Evolutionary conservation across 352 stramenopile genomes (phyloP).

Genomic region (Phytophthora macrochlamydospora): DNA sequence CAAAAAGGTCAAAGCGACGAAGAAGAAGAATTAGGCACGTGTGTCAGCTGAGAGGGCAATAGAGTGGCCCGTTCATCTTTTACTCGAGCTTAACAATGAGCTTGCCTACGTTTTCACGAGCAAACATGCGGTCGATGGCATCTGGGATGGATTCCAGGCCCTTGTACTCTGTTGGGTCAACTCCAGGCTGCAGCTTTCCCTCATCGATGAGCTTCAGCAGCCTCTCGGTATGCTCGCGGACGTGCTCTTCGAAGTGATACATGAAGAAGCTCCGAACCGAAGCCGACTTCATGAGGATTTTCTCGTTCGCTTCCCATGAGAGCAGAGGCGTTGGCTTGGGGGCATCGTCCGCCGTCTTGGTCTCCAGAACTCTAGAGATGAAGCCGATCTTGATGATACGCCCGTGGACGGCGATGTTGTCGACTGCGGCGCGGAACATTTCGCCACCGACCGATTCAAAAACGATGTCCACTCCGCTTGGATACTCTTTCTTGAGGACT

Average conservation of each 20-base stretch:
- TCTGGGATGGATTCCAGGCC: slow-evolving; percentile 54
- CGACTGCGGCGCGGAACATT: slow-evolving; percentile 33
- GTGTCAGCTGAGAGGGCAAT: background rate
- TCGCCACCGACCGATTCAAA: slow-evolving; percentile 41
- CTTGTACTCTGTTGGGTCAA: slow-evolving; percentile 44
- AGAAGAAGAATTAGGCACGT: slow-evolving; percentile 40
- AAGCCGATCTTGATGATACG: slow-evolving; percentile 39
- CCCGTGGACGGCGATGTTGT: slow-evolving; percentile 30
- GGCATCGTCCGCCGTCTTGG: slow-evolving; percentile 12
- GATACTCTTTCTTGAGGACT: slow-evolving; percentile 49
- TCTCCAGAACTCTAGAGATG: slow-evolving; percentile 35
- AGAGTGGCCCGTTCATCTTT: background rate
- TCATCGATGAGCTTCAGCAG: slow-evolving; percentile 49
- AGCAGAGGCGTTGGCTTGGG: slow-evolving; percentile 19
- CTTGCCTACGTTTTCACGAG: slow-evolving; percentile 62
- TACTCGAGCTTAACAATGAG: slow-evolving; percentile 58
- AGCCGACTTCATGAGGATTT: slow-evolving; percentile 40
- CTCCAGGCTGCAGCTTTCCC: slow-evolving; percentile 44
- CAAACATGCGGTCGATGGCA: slow-evolving; percentile 59
- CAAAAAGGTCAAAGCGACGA: slow-evolving; percentile 67
- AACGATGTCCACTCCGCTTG: slow-evolving; percentile 38
- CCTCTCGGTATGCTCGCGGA: slow-evolving; percentile 42
- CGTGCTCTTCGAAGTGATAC: slow-evolving; percentile 34
- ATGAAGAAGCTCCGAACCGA: slow-evolving; percentile 43
- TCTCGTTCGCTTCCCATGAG: slow-evolving; percentile 35